A percentile compares a stretch with the other conserved stretches of the same genome.
phyloP scores from a whole-genome alignment of 2,329 filamentous ascomycete genomes.

The Pleomassaria siparia region DNA sequence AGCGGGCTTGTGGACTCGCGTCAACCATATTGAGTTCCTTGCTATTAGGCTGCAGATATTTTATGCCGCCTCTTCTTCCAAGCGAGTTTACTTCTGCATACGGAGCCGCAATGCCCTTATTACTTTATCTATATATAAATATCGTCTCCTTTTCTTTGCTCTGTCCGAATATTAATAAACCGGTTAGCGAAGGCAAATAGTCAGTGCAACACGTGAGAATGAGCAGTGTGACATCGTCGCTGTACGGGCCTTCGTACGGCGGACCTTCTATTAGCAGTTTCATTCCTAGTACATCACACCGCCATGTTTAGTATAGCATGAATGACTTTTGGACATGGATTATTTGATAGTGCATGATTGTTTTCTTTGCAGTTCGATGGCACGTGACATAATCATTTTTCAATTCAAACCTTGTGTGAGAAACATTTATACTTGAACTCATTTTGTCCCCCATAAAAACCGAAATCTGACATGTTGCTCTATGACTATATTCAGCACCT shows the following conservation, averaged over 20 bases:
- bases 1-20: background rate
- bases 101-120: slow-evolving; percentile 18
- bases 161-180: slow-evolving; percentile 4
- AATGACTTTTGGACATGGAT: no score
- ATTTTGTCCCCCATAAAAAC: no score
- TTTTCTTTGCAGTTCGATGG: no score
- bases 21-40: background rate
- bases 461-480: no score
- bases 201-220: slow-evolving; percentile 7
- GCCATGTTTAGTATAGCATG: no score
- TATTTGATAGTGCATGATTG: no score
- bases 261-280: background rate
- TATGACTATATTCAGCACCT: no score
- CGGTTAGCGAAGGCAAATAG: slow-evolving; percentile 7
- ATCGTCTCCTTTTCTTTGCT: background rate
- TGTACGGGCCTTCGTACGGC: slow-evolving; percentile 7
- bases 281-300: no score
- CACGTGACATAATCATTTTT: no score
- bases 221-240: slow-evolving; percentile 1
- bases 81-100: slow-evolving; percentile 13
- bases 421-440: no score
- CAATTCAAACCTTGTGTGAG: no score
- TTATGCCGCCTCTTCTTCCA: slow-evolving; percentile 11
- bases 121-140: slow-evolving; percentile 2
- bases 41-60: slow-evolving; percentile 1